These are phyloP conservation scores for Peronospora belbahrii DNA, from an alignment of 352 stramenopile genomes.

Conservation along the genomic window DNA sequence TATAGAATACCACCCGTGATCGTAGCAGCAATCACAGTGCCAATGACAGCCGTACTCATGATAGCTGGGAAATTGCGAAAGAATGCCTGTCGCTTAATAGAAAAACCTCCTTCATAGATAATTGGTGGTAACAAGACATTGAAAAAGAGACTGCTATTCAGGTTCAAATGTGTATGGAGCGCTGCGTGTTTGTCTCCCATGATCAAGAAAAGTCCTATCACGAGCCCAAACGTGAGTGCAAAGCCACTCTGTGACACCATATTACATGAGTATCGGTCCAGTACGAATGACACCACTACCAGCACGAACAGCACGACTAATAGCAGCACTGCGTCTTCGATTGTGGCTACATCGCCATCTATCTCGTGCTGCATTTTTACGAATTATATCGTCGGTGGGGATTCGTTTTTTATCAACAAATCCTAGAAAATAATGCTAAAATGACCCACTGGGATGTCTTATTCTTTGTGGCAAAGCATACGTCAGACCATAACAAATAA, in stretches of 20 bases:
- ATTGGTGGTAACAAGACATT: constrained; percentile 80
- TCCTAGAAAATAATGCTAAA: constrained; percentile 20
- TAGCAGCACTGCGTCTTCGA: constrained; percentile 77
- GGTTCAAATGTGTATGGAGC: constrained; percentile 67
- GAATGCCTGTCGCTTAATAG: constrained; percentile 80
- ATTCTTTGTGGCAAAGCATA: constrained; percentile 7
- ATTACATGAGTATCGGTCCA: constrained; percentile 80
- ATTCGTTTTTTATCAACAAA: constrained; percentile 18
- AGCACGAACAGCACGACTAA: constrained; percentile 80
- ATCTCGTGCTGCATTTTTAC: constrained; percentile 20
- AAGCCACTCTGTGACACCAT: constrained; percentile 79
- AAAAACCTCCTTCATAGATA: constrained; percentile 84
- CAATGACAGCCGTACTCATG: constrained; percentile 75
- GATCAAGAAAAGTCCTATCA: constrained; percentile 61
- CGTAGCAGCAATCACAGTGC: constrained; percentile 66
- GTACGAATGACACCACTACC: constrained; percentile 77
- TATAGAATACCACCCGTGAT: constrained; percentile 70
- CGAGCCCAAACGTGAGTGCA: constrained; percentile 66
- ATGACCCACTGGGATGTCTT: constrained; percentile 12
- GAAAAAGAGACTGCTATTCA: constrained; percentile 84
- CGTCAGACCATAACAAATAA: background rate
- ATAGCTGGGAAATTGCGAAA: constrained; percentile 84
- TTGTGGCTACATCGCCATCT: constrained; percentile 24
- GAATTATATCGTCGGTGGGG: constrained; percentile 17
- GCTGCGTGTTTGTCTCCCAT: constrained; percentile 47